Evolutionary conservation across 2,329 filamentous ascomycete genomes (phyloP), one percentile per base, ranked within the genome.

Genomic region (Fusarium udum): DNA sequence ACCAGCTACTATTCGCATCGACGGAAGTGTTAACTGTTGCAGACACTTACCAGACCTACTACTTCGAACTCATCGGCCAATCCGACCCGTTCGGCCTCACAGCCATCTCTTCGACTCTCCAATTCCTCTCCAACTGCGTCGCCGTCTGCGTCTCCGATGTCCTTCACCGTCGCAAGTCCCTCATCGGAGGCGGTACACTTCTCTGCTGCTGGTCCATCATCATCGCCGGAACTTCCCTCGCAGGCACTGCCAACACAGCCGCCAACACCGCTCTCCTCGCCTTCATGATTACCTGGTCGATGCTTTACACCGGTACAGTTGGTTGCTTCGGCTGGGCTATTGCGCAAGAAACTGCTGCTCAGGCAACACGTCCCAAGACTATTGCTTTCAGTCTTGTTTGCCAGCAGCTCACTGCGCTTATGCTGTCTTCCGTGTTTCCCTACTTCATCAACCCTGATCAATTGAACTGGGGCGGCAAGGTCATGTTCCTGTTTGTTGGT

Each of bases 401-500:
- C 46, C 78, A 82, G 46, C 81, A 82, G 31, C 73, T 82, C 0
- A 82, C 80, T 0, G 80, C 80, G 0, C 76, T 82, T 6, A 78
- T 82, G 78, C 77, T 82, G 14, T 81, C 79, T 4, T 81, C 78
- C 0, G 78, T 82, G 1, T 82, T 82, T 39, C 81, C 81, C 0
- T 83, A 75, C 71, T 82, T 82, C 37, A 82, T 83, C 69, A 82
- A 82, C 71, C 81, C 81, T 0, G 79, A 82, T 61, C 78, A 82
- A 59, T 61, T 82, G 5, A 82, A 83, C 63, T 82, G 81, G 81
- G 81, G 81, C 0, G 81, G 81, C 37, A 83, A 79, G 67, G 74
- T 82, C 64, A 82, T 82, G 79, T 82, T 82, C 51, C 22, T 82
- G 31, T 82, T 82, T 57, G 81, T 81, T 10, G 79, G 69, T 1